Evolutionary conservation across 23 red algal species (phyloP).

Genomic region (Cyanidioschyzon merolae): DNA sequence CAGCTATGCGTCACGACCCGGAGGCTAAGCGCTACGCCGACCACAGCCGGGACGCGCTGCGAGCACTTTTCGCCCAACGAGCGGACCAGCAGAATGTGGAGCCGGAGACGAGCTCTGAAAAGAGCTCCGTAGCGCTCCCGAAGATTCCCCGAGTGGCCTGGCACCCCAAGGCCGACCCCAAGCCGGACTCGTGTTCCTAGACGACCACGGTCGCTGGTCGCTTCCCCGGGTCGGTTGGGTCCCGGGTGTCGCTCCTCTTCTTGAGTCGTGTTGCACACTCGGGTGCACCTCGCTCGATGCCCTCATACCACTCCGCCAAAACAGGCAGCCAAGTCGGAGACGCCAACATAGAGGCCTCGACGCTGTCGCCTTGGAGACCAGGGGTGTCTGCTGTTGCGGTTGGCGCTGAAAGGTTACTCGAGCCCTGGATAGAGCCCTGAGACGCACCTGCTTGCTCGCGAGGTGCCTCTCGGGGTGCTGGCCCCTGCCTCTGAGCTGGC

Average conservation of each 20-base stretch:
- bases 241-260: not conserved
- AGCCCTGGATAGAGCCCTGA: no score
- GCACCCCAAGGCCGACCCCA: not conserved
- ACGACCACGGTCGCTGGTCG: not conserved
- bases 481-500: not conserved
- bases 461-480: not conserved
- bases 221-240: not conserved
- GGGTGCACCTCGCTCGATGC: not conserved
- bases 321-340: not conserved
- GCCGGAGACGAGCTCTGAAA: not conserved
- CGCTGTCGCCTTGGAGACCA: not conserved
- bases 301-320: not conserved
- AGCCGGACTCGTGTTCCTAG: not conserved
- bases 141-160: constrained; percentile 1
- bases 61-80: not conserved
- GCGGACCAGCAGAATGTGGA: not conserved
- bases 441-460: not conserved
- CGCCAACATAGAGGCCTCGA: not conserved
- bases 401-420: no score
- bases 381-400: not conserved
- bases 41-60: constrained; percentile 7
- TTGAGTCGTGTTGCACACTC: not conserved
- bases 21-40: constrained; percentile 5
- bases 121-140: not conserved
- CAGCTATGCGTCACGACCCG: not conserved